A percentile compares a stretch with the other conserved stretches of the same genome.
phyloP scores from a whole-genome alignment of 2,329 filamentous ascomycete species.

The Hypoxylon sp. region DNA sequence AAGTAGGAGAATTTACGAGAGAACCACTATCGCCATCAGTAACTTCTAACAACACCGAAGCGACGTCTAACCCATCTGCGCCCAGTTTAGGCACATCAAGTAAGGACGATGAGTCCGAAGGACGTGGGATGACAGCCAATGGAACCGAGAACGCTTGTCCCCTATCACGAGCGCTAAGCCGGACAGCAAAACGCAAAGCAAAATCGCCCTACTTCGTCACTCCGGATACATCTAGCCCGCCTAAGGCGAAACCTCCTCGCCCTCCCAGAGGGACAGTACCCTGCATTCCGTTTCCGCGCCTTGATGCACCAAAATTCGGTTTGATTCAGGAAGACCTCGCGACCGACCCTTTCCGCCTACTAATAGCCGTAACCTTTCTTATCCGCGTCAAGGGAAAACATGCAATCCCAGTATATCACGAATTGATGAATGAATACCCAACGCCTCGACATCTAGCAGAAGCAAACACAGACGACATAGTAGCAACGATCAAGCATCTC shows the following conservation, averaged over 20 bases:
- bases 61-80: background rate
- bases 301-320: constrained; percentile 76
- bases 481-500: constrained; percentile 76
- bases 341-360: constrained; percentile 81
- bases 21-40: constrained; percentile 4
- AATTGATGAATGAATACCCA: constrained; percentile 77
- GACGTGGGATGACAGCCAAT: background rate
- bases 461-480: constrained; percentile 69
- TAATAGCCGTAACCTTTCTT: constrained; percentile 87
- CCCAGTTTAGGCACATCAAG: background rate
- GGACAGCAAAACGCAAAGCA: constrained; percentile 48
- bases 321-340: constrained; percentile 87
- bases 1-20: constrained; percentile 8
- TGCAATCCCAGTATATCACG: constrained; percentile 82
- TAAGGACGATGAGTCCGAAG: background rate
- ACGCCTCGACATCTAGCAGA: constrained; percentile 74
- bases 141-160: background rate
- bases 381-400: constrained; percentile 82
- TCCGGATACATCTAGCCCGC: constrained; percentile 13
- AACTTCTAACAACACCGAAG: constrained; percentile 1
- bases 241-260: constrained; percentile 51
- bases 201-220: constrained; percentile 57
- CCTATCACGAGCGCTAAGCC: constrained; percentile 13
- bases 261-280: constrained; percentile 65
- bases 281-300: constrained; percentile 76